Conservation (phyloP, 805 yeast species). For the Aciculoconidium aculeatum region DNA sequence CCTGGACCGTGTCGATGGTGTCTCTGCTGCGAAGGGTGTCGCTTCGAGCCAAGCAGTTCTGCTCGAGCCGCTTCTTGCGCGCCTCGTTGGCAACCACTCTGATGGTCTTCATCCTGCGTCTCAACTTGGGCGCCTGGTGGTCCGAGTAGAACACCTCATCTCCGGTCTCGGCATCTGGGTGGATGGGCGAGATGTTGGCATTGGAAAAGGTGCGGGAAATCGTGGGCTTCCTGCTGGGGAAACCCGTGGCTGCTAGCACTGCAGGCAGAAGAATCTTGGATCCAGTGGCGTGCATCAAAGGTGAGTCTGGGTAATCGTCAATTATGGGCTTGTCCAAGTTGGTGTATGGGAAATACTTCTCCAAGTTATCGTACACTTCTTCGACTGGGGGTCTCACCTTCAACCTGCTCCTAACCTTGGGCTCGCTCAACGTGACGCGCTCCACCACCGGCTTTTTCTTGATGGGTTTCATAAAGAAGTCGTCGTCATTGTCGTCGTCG, state of each 20-base stretch:
- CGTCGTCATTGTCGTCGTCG: constrained; percentile 11
- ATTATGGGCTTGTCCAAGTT: constrained; percentile 89
- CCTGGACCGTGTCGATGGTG: constrained; percentile 1
- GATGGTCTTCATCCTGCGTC: constrained; percentile 79
- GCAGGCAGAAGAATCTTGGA: neutral
- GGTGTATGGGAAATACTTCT: constrained; percentile 85
- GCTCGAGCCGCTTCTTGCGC: constrained; percentile 28
- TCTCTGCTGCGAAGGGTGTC: constrained; percentile 2
- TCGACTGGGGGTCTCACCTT: constrained; percentile 93
- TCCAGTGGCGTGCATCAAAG: constrained; percentile 20
- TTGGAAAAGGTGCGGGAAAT: constrained; percentile 40
- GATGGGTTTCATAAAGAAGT: constrained; percentile 14
- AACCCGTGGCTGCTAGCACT: constrained; percentile 5
- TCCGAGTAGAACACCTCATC: constrained; percentile 35
- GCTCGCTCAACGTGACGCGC: constrained; percentile 4
- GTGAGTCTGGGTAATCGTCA: constrained; percentile 58
- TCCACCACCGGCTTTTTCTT: constrained; percentile 7
- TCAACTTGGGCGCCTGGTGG: constrained; percentile 30
- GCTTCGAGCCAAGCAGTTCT: too few species aligned
- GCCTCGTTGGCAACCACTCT: constrained; percentile 94
- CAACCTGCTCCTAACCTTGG: constrained; percentile 25
- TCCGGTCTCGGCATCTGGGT: constrained; percentile 18
- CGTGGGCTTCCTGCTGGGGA: constrained; percentile 20
- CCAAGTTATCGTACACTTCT: constrained; percentile 86
- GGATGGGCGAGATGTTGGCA: constrained; percentile 34